phyloP scores from a whole-genome alignment of 1,284 basidiomycete species.

The Apiotrichum gamsii region DNA sequence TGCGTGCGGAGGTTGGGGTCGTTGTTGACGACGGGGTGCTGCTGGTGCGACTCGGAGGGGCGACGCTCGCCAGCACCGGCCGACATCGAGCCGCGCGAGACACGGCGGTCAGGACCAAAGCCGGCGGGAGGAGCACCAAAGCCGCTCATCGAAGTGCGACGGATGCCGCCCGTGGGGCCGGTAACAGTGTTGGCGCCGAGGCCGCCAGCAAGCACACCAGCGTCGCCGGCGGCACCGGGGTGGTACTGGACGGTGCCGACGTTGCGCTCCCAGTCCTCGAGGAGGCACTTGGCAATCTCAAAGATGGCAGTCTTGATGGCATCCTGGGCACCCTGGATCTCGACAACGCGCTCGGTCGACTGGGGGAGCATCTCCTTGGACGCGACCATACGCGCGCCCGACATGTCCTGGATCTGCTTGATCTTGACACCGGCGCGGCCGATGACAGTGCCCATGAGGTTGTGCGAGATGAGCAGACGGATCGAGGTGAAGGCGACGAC shows the following conservation, averaged over 20 bases:
- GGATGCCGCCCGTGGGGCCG: slow-evolving; percentile 48
- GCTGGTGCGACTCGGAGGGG: slow-evolving; percentile 50
- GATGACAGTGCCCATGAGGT: slow-evolving; percentile 99
- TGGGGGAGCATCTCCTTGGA: slow-evolving; percentile 99
- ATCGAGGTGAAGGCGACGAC: slow-evolving; percentile 76
- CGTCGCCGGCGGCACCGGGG: slow-evolving; percentile 75
- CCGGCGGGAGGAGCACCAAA: slow-evolving; percentile 21
- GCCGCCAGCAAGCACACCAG: slow-evolving; percentile 52
- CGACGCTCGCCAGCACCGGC: slow-evolving; percentile 35
- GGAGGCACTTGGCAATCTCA: slow-evolving; percentile 90
- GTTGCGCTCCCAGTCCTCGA: slow-evolving; percentile 95
- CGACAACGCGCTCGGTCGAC: slow-evolving; percentile 95
- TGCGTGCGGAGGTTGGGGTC: slow-evolving; percentile 83
- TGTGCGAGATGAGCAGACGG: slow-evolving; percentile 94
- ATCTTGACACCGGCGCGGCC: slow-evolving; percentile 96
- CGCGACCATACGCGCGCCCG: slow-evolving; percentile 94
- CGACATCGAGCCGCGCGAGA: slow-evolving; percentile 22
- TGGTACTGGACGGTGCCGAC: slow-evolving; percentile 91
- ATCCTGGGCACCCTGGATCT: slow-evolving; percentile 88
- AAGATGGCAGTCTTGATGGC: slow-evolving; percentile 84
- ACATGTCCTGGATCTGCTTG: slow-evolving; percentile 97
- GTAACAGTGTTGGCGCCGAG: slow-evolving; percentile 47
- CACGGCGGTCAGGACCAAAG: slow-evolving; percentile 16
- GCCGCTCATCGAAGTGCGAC: slow-evolving; percentile 38
- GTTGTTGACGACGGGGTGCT: slow-evolving; percentile 51